phyloP scores from a whole-genome alignment of 2,329 filamentous ascomycete genomes.

The Microdochium paspali region DNA sequence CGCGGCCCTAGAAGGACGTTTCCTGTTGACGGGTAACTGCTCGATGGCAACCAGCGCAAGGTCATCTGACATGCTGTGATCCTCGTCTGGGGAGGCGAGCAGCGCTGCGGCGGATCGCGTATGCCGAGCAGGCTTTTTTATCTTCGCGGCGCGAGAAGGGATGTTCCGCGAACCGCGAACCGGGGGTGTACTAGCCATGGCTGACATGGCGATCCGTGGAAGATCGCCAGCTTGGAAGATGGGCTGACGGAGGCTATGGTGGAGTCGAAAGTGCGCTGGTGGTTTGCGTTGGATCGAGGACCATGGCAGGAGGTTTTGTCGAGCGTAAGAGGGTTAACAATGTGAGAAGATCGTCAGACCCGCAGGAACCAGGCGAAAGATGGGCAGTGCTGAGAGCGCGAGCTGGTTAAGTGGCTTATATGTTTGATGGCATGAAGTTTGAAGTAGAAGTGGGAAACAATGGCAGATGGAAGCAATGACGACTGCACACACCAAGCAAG shows the following conservation, averaged over 20 bases:
- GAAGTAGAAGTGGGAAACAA: too few species aligned
- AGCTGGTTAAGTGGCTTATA: too few species aligned
- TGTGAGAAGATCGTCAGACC: not conserved
- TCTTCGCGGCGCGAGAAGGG: constrained; percentile 17
- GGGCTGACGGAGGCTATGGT: not conserved
- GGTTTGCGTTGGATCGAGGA: not conserved
- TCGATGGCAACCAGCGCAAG: not conserved
- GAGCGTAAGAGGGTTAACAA: not conserved
- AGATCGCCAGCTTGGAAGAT: not conserved
- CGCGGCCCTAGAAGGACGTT: not conserved
- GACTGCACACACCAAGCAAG: too few species aligned
- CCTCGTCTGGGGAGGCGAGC: not conserved
- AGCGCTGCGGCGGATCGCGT: constrained; percentile 1
- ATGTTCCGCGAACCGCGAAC: constrained; percentile 13
- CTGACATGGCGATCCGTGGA: constrained; percentile 4
- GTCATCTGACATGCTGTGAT: not conserved
- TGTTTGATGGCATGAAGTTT: too few species aligned
- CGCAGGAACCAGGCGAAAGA: too few species aligned
- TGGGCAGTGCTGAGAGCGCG: too few species aligned
- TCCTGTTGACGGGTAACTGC: not conserved
- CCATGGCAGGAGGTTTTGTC: not conserved
- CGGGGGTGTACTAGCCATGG: constrained; percentile 6
- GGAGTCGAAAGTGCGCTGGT: not conserved
- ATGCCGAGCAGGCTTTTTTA: constrained; percentile 8
- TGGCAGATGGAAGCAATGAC: too few species aligned